phyloP scores from a whole-genome alignment of 352 stramenopile species.

The Phytophthora pistaciae region DNA sequence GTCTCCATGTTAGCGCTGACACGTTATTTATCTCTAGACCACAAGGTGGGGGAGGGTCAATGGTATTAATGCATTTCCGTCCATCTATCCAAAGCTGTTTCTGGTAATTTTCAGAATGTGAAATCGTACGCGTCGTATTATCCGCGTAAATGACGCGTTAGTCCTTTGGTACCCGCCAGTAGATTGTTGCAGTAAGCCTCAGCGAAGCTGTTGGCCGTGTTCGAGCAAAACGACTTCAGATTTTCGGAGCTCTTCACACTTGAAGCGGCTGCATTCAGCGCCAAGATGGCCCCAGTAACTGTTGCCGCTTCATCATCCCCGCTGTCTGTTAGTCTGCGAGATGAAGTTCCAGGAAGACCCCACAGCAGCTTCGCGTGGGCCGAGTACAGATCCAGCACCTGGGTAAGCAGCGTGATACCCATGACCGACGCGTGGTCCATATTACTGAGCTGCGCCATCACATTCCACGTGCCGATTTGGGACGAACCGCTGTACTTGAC shows the following conservation, averaged over 20 bases:
- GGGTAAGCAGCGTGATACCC: slow-evolving; percentile 41
- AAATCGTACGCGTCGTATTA: neutral
- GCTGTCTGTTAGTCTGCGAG: neutral
- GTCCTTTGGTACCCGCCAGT: neutral
- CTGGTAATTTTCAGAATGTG: too few species aligned
- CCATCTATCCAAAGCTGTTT: too few species aligned
- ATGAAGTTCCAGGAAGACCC: neutral
- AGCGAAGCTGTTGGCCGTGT: neutral
- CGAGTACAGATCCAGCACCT: slow-evolving; percentile 32
- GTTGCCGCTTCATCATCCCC: neutral
- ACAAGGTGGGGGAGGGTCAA: too few species aligned
- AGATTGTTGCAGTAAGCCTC: neutral
- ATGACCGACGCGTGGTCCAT: slow-evolving; percentile 46
- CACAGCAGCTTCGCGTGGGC: slow-evolving; percentile 23
- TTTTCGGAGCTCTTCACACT: neutral
- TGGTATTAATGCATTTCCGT: too few species aligned
- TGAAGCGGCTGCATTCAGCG: neutral
- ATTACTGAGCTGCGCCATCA: slow-evolving; percentile 32
- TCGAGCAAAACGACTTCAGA: neutral
- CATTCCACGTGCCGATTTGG: slow-evolving; percentile 42
- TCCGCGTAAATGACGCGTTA: neutral
- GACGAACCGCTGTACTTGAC: slow-evolving; percentile 27
- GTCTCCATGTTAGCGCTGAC: too few species aligned
- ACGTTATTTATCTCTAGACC: too few species aligned
- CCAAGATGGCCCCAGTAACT: neutral